Evolutionary conservation across 768 basidiomycete genomes (phyloP), one percentile per base, ranked within the genome.

Genomic region (Pleurotus pulmonarius): DNA sequence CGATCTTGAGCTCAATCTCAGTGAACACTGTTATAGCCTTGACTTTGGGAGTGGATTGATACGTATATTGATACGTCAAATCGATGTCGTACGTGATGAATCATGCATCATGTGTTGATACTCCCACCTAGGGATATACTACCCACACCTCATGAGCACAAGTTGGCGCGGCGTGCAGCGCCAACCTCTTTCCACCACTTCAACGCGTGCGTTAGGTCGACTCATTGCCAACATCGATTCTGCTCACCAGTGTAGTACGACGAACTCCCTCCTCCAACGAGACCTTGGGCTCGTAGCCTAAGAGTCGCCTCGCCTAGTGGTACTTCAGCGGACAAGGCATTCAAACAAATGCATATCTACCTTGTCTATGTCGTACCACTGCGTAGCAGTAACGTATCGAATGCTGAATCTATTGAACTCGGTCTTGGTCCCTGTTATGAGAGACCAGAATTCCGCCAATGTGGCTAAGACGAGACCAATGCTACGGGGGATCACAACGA

Each of bases 301-400:
- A 65, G 56, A 81, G 66, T 46, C 75, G 59, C 57, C 77, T 69
- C 4, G 81, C 73, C 62, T 61, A 46, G 12, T 8, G 13, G 39
- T 39, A 34, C 2, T 29, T 29, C 15, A 44, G 44, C 25, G 12
- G n/a, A 24, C 24, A 49, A 20, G 7, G n/a, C 24, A 20, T 40
- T n/a, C 9, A 29, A 26, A 11, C 43, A 55, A 15, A 15, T 4
- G 43, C 5, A 46, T 6, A 8, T 16, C n/a, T 41, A 56, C 63
- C 69, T 76, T 75, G 60, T 81, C 78, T 46, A 79, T 78, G 65
- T 81, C 78, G 67, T 78, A 81, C 67, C 75, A 83, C 57, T 80
- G 69, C 47, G 73, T 67, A 48, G 71, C 69, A 24, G 70, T 74
- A 48, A 73, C 70, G 59, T 73, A 76, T 15, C 67, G 65, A 45